Percentiles rank a stretch among this genome's conserved stretches.
Evolutionary conservation across 2,329 filamentous ascomycete species (phyloP).

Genomic region (Colletotrichum sp.): DNA sequence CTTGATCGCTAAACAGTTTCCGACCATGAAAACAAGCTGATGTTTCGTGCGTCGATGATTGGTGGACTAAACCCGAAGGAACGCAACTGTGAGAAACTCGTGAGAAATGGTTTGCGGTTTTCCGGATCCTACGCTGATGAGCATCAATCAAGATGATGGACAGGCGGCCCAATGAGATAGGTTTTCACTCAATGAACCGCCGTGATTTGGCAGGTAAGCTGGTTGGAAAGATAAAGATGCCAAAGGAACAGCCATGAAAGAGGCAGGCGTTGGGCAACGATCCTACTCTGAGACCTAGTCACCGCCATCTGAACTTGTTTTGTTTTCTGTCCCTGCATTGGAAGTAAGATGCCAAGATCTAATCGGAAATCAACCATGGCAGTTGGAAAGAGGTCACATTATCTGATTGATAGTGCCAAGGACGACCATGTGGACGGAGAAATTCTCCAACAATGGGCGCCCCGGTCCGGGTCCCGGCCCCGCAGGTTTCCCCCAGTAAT

Average conservation of each 20-base stretch:
- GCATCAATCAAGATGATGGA: not conserved
- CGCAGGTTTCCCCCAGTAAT: slow-evolving; percentile 2
- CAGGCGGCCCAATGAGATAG: not conserved
- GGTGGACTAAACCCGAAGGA: not conserved
- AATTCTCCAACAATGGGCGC: not conserved
- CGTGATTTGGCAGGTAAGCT: not conserved
- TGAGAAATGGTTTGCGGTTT: not conserved
- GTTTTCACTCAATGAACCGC: not conserved
- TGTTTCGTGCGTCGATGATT: not conserved
- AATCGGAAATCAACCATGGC: not conserved
- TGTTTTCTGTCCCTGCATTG: not conserved
- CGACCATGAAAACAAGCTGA: not conserved
- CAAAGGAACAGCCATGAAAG: not conserved
- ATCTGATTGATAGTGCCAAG: slow-evolving; percentile 8
- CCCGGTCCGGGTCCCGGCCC: not conserved
- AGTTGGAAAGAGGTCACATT: not conserved
- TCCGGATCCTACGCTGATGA: slow-evolving; percentile 1
- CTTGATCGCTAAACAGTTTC: not conserved
- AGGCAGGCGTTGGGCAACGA: not conserved
- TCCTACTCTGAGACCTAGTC: not conserved
- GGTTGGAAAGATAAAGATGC: not conserved
- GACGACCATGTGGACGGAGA: slow-evolving; percentile 12
- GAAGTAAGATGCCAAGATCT: not conserved
- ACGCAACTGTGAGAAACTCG: not conserved
- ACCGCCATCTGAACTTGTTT: not conserved